These are phyloP conservation scores for Teratosphaeria gauchensis DNA, from an alignment of 2,329 filamentous ascomycete species.

Conservation along the genomic window DNA sequence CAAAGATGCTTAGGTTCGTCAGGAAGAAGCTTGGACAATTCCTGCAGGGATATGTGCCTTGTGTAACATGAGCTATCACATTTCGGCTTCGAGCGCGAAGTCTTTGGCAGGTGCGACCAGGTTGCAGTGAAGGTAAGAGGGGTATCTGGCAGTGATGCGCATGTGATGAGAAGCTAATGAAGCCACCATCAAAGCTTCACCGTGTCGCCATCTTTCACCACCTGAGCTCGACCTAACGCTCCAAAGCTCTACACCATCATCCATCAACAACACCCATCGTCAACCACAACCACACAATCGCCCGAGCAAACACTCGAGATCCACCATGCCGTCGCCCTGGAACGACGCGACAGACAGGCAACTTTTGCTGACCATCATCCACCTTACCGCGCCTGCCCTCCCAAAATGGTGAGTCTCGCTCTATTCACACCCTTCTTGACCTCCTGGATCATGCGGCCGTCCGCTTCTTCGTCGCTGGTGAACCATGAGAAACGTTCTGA, in stretches of 20 bases:
- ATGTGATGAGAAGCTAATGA: constrained; percentile 1
- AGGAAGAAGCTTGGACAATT: not conserved
- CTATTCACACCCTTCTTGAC: not conserved
- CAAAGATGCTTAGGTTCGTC: not conserved
- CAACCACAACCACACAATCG: not conserved
- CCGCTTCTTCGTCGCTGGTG: not conserved
- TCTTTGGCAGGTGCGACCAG: not conserved
- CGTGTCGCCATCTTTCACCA: not conserved
- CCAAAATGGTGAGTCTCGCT: not conserved
- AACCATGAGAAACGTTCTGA: not conserved
- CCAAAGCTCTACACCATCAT: not conserved
- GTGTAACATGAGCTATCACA: constrained; percentile 4
- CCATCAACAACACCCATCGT: not conserved
- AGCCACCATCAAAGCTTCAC: not conserved
- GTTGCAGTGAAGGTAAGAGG: not conserved
- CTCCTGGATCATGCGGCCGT: not conserved
- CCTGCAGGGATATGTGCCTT: not conserved
- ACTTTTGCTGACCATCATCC: constrained; percentile 13
- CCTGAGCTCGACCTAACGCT: not conserved
- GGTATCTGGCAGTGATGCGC: not conserved
- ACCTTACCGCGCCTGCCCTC: constrained; percentile 3
- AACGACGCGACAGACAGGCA: constrained; percentile 9
- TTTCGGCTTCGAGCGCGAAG: not conserved
- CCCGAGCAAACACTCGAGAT: not conserved
- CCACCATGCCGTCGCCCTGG: constrained; percentile 6